phyloP scores from a whole-genome alignment of 495 filamentous ascomycete species.

The Aspergillus affinis region DNA sequence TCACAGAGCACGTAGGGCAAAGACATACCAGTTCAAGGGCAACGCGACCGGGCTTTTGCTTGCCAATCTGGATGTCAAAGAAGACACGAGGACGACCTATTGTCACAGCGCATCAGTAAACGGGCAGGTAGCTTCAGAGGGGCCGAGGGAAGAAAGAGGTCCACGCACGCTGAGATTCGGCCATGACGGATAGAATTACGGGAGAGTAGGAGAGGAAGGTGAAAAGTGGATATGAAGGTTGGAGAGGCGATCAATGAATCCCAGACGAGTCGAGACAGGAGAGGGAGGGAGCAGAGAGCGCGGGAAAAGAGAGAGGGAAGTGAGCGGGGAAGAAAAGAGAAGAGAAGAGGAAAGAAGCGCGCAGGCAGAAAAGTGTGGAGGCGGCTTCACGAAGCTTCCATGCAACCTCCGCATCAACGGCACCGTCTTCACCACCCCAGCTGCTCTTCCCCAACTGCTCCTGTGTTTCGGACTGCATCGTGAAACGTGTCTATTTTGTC shows the following conservation, averaged over 20 bases:
- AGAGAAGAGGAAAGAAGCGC: slow-evolving; percentile 11
- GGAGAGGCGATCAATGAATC: slow-evolving; percentile 1
- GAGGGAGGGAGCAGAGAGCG: slow-evolving; percentile 10
- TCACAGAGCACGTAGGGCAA: slow-evolving; percentile 1
- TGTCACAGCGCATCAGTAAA: slow-evolving; percentile 20
- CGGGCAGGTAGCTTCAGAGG: slow-evolving; percentile 4
- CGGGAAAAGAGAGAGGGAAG: slow-evolving; percentile 4
- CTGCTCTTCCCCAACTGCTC: too few species aligned
- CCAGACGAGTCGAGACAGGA: slow-evolving; percentile 8
- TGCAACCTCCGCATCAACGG: slow-evolving; percentile 19
- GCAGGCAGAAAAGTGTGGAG: slow-evolving; percentile 6
- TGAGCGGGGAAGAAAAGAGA: slow-evolving; percentile 1
- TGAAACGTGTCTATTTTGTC: not conserved
- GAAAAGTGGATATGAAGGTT: slow-evolving; percentile 10
- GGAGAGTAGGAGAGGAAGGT: slow-evolving; percentile 13
- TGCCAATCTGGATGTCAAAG: slow-evolving; percentile 84
- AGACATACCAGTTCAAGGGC: slow-evolving; percentile 73
- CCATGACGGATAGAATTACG: slow-evolving; percentile 28
- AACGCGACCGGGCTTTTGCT: slow-evolving; percentile 68
- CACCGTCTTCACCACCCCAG: not conserved
- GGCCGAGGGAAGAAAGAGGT: slow-evolving; percentile 13
- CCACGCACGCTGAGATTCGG: slow-evolving; percentile 37
- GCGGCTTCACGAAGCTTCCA: slow-evolving; percentile 50
- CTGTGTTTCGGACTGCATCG: too few species aligned
- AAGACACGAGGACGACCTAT: slow-evolving; percentile 70